Evolutionary conservation across 2,329 filamentous ascomycete genomes (phyloP).

Genomic region (Didymella glomerata): DNA sequence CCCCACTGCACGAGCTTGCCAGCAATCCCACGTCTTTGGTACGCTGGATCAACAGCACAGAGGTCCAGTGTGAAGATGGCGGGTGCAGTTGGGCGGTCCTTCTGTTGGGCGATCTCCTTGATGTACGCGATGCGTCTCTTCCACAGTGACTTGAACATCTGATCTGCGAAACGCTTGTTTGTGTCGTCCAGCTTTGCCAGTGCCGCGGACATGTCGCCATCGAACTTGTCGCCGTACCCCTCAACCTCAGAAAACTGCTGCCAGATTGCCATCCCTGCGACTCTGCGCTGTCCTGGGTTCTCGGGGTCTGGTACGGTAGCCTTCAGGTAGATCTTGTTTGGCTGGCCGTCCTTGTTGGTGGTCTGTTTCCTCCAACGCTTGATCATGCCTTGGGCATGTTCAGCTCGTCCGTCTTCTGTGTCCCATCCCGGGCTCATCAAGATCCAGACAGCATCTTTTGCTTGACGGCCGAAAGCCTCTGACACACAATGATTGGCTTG

Average conservation of each 20-base stretch:
- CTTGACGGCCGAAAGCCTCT: constrained; percentile 61
- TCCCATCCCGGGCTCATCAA: constrained; percentile 65
- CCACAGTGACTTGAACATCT: constrained; percentile 57
- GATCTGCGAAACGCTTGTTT: constrained; percentile 58
- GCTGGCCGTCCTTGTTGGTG: constrained; percentile 55
- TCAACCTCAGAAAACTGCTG: constrained; percentile 60
- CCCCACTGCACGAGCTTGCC: constrained; percentile 47
- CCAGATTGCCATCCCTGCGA: constrained; percentile 67
- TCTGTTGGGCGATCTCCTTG: constrained; percentile 49
- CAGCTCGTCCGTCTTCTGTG: constrained; percentile 55
- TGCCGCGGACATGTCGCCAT: constrained; percentile 33
- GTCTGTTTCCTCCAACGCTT: constrained; percentile 55
- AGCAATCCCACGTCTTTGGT: constrained; percentile 57
- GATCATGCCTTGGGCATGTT: constrained; percentile 51
- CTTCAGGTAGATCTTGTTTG: constrained; percentile 64
- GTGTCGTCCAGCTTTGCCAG: constrained; percentile 52
- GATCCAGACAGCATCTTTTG: constrained; percentile 61
- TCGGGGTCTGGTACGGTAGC: constrained; percentile 57
- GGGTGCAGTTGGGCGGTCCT: constrained; percentile 45
- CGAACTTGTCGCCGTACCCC: constrained; percentile 57
- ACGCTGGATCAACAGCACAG: constrained; percentile 61
- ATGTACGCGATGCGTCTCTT: constrained; percentile 49
- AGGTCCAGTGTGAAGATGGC: constrained; percentile 59
- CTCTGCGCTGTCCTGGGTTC: constrained; percentile 32
- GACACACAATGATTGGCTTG: constrained; percentile 46